Base-by-base conservation (phyloP, 768 basidiomycete genomes). In the Mycena amicta region DNA sequence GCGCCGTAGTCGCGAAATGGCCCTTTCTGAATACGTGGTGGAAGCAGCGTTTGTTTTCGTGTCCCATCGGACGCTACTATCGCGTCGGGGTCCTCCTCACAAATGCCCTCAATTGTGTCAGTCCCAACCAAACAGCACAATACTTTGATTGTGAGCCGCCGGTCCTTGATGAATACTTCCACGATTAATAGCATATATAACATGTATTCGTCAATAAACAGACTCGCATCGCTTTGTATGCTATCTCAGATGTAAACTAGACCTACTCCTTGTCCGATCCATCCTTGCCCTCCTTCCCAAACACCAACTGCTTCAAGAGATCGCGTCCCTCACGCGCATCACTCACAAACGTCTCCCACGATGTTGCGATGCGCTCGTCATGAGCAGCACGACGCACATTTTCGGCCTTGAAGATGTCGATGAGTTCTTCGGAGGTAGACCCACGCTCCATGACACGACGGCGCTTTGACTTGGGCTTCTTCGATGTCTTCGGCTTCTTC, bases 41-140 rank as follows among this genome's bases (percentile, higher is more conserved):
- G 62, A 68, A 67, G 29, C 45, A 60, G 26, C 30, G 55, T 13
- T n/a, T 72, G 2, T 67, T 41, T 31, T 8, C 6, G 0, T 68
- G 60, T 5, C 68, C 66, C 18, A 59, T 71, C 46, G 70, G 69
- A 5, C 20, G 27, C 0, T 72, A 68, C 33, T 73, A 73, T 51
- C 58, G 59, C n/a, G 55, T 69, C 40, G 65, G 54, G 25, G 64
- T 70, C 1, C 40, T 73, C 3, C 43, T 73, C 3, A 59, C 62
- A 2, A 73, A 73, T 47, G 55, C 58, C 0, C 39, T 59, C 16
- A 71, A 68, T 39, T 70, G 70, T 43, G 50, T 69, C 37, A 39
- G 54, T 3, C 67, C 65, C 0, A 68, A 69, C 31, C 68, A 72
- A 47, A 57, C 61, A 28, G 26, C 69, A 30, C 66, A 62, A n/a